Conservation (phyloP, 1,139 yeast genomes). For the Geotrichum fermentans region DNA sequence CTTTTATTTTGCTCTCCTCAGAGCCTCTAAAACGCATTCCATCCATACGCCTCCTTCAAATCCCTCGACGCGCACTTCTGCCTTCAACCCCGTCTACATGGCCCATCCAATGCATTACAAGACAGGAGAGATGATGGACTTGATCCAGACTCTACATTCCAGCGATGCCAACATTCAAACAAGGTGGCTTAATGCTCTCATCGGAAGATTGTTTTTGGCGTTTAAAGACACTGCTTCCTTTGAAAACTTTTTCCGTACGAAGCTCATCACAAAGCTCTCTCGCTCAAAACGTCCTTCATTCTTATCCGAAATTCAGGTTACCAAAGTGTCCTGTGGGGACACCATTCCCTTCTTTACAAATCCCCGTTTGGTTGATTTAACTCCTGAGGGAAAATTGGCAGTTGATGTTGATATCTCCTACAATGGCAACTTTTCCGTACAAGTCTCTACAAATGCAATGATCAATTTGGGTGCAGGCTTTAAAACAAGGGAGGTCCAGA, state of each 20-base stretch:
- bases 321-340: slow-evolving; percentile 67
- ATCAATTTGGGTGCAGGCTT: slow-evolving; percentile 70
- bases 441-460: slow-evolving; percentile 72
- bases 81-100: slow-evolving; percentile 45
- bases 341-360: slow-evolving; percentile 76
- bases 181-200: slow-evolving; percentile 82
- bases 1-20: slow-evolving; percentile 80
- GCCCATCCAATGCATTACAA: slow-evolving; percentile 73
- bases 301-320: slow-evolving; percentile 73
- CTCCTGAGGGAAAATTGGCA: slow-evolving; percentile 74
- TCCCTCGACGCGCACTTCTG: slow-evolving; percentile 20
- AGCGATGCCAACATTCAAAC: slow-evolving; percentile 79
- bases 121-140: slow-evolving; percentile 63
- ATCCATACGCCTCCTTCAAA: slow-evolving; percentile 10
- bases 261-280: slow-evolving; percentile 64
- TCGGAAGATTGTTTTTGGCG: slow-evolving; percentile 76
- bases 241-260: slow-evolving; percentile 52
- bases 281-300: slow-evolving; percentile 85
- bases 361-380: slow-evolving; percentile 62
- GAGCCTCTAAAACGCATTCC: slow-evolving; percentile 53
- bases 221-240: slow-evolving; percentile 66
- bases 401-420: slow-evolving; percentile 61
- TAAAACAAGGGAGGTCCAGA: slow-evolving; percentile 73
- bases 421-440: slow-evolving; percentile 66
- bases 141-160: slow-evolving; percentile 73